A percentile compares a stretch with the other conserved stretches of the same genome.
These are phyloP conservation scores for Suhomyces tanzawaensis DNA, from an alignment of 805 yeast genomes.

Conservation along the genomic window DNA sequence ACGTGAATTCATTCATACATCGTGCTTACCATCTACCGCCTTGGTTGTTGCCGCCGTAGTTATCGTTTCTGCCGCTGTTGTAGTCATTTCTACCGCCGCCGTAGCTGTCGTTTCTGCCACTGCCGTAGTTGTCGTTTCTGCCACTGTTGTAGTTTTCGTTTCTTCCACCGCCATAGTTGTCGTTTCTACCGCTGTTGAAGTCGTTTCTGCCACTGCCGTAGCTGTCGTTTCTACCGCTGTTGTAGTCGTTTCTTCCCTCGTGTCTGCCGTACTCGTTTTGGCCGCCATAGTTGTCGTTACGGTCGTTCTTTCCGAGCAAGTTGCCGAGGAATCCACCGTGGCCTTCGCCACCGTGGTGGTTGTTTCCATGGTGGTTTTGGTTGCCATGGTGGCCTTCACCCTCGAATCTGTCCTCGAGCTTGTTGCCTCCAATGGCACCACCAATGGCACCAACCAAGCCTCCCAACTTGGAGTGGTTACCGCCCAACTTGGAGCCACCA, in stretches of 20 bases:
- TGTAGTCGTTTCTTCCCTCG: conserved; percentile 8
- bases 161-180: conserved; percentile 4
- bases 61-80: conserved; percentile 7
- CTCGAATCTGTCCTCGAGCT: conserved; percentile 23
- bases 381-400: conserved; percentile 11
- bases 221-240: conserved; percentile 12
- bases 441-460: conserved; percentile 28
- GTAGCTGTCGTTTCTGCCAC: conserved; percentile 2
- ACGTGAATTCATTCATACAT: not conserved
- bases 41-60: conserved; percentile 10
- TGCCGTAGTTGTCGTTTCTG: conserved; percentile 3
- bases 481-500: conserved; percentile 26
- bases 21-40: conserved; percentile 13
- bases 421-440: conserved; percentile 30
- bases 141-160: conserved; percentile 7
- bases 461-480: conserved; percentile 27
- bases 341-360: conserved; percentile 4
- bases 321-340: conserved; percentile 8
- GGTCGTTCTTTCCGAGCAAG: conserved; percentile 8
- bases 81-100: conserved; percentile 6
- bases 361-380: conserved; percentile 3
- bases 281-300: conserved; percentile 9
- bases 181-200: conserved; percentile 5
- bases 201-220: conserved; percentile 6
- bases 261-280: conserved; percentile 8